phyloP scores from a whole-genome alignment of 2,329 filamentous ascomycete species.

The Waltergamsia citrina region DNA sequence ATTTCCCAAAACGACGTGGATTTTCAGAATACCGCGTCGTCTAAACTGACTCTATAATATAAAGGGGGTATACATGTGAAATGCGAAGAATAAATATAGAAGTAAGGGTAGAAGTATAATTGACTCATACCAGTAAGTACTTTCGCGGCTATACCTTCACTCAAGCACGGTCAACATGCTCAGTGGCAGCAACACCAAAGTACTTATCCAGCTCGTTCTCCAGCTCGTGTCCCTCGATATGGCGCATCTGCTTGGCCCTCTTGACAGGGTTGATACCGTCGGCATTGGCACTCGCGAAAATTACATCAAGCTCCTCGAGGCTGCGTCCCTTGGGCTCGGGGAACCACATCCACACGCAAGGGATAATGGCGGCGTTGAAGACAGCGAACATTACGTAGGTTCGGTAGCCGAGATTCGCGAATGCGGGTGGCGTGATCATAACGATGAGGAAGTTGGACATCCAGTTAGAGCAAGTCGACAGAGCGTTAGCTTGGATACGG shows the following conservation, averaged over 20 bases:
- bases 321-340: conserved; percentile 16
- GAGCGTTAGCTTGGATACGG: conserved; percentile 43
- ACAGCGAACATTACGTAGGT: conserved; percentile 45
- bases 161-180: conserved; percentile 7
- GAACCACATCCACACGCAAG: conserved; percentile 25
- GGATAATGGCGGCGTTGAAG: conserved; percentile 29
- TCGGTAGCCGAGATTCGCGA: conserved; percentile 38
- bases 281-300: conserved; percentile 15
- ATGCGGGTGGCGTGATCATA: conserved; percentile 69
- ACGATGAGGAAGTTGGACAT: conserved; percentile 34
- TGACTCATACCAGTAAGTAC: no score
- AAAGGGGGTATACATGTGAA: conserved; percentile 1
- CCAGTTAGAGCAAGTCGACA: conserved; percentile 37
- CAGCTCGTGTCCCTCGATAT: conserved; percentile 13
- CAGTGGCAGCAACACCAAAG: conserved; percentile 9
- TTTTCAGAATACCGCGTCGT: no score
- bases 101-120: not conserved
- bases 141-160: no score
- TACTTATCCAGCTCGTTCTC: conserved; percentile 18
- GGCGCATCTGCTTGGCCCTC: conserved; percentile 14
- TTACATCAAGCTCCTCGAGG: conserved; percentile 17
- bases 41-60: no score
- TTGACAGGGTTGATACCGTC: conserved; percentile 16
- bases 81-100: not conserved
- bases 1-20: no score